Base-by-base conservation (phyloP, 345 rosid genomes). In the Limnanthes douglasii region DNA sequence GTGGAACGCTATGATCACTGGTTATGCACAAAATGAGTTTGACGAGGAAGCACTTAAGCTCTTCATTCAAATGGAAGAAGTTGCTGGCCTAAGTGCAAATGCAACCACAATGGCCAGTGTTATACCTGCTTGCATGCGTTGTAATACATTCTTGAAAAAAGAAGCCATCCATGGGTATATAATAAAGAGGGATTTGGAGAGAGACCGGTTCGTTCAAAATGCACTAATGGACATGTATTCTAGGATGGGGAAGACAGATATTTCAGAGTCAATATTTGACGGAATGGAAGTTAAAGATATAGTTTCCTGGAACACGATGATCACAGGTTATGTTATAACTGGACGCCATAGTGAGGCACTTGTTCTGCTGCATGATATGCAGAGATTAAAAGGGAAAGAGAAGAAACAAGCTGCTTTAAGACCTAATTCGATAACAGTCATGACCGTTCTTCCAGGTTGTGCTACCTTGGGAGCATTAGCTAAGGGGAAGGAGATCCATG, bases 1-100 rank as follows among this genome's bases (percentile, higher is more conserved):
- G 37, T 88, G 90, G 95, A 88, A 83, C 68, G 90, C 97, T 24
- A 79, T 88, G 94, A 74, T 88, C 31, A 37, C 86, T 36, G 95
- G 97, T 5, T 83, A 70, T 70, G 70, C 86, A 3, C 93, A 77
- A 46, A 72, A 74, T 35, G 84, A 77, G 56, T 50, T 46, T 29
- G 73, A 76, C 45, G 53, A 64, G 22, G 66, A 79, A 45, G 97
- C 95, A 0, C 57, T 76, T 57, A 53, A 23, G 44, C 56, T 88
- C 50, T 88, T 79, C 50, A 53, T 66, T 37, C 71, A 68, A 53
- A 79, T 88, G 95, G 81, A 68, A 57, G 62, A 62, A 36, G 51
- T 23, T 29, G 61, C 54, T 31, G 77, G 78, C 20, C 55, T 79
- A 46, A 29, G 15, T 44, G 68, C 92, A 27, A 88, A 79, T 63